Base-by-base conservation (phyloP, 139 green algal genomes). In the Spirogloea muscicola region DNA sequence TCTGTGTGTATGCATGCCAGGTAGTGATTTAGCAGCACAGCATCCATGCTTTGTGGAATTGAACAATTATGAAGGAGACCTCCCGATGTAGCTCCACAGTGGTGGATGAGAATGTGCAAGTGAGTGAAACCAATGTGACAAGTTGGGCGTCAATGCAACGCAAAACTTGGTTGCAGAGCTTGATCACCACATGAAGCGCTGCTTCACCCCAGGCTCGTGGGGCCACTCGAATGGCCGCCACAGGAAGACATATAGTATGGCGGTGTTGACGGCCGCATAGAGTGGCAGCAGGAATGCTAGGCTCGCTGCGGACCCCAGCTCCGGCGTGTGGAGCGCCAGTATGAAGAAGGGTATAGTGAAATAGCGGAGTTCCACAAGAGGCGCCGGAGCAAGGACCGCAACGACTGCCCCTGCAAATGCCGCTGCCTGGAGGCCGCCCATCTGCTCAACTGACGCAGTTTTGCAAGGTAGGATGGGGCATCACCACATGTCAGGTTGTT, bases 151-250 rank as follows among this genome's bases (percentile, higher is more conserved):
- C n/a, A n/a, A n/a, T n/a, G n/a, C n/a, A n/a, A n/a, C n/a, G n/a
- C n/a, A n/a, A n/a, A n/a, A n/a, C n/a, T n/a, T n/a, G n/a, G n/a
- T n/a, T n/a, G n/a, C n/a, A n/a, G n/a, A n/a, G n/a, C n/a, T n/a
- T n/a, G n/a, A n/a, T 93, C 70, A 97, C 89, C 89, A 97, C 76
- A 97, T 92, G 77, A 97, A 97, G 1, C 93, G 67, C 7, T 90
- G 91, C 6, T 79, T 49, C 27, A 60, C 83, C 3, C 88, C 87
- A n/a, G n/a, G n/a, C 42, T 96, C 91, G 21, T 68, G 25, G 0
- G 70, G 38, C 86, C 87, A 94, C 1, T 44, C 43, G 79, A 90
- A 97, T 0, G 90, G 84, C 10, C 76, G 64, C 3, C 37, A 74
- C 1, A 92, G 44, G 66, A 95, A 96, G 37, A 96, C 16, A 58